These are phyloP conservation scores for Bipolaris bicolor DNA, from an alignment of 2,329 filamentous ascomycete species.

Conservation along the genomic window DNA sequence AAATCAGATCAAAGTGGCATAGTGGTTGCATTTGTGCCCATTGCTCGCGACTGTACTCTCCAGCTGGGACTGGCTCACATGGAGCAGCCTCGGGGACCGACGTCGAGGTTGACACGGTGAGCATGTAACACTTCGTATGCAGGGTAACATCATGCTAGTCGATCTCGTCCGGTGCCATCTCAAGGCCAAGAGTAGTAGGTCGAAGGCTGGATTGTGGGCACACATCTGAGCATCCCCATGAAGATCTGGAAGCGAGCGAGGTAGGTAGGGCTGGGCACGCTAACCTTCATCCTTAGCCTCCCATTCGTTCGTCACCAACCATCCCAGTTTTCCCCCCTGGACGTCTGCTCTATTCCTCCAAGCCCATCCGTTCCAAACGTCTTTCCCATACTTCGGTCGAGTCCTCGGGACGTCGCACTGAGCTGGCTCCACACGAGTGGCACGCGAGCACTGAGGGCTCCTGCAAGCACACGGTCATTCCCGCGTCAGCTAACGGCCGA, in stretches of 20 bases:
- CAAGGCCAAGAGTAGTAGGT: conserved; percentile 11
- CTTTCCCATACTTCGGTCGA: not conserved
- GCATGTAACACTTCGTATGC: conserved; percentile 14
- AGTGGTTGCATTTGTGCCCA: not conserved
- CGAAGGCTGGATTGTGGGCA: conserved; percentile 13
- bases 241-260: conserved; percentile 16
- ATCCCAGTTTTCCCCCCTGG: conserved; percentile 1
- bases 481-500: conserved; percentile 2
- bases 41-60: conserved; percentile 17
- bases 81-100: conserved; percentile 8
- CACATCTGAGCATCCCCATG: conserved; percentile 12
- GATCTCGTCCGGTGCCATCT: not conserved
- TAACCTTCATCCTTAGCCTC: not conserved
- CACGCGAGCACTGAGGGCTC: conserved; percentile 5
- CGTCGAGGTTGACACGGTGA: conserved; percentile 16
- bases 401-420: conserved; percentile 9
- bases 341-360: not conserved
- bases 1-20: not conserved
- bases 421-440: conserved; percentile 1
- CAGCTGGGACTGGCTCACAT: conserved; percentile 5
- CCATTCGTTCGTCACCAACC: conserved; percentile 6
- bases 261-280: conserved; percentile 18
- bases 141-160: conserved; percentile 19
- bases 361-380: not conserved
- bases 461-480: not conserved